A percentile compares a stretch with the other conserved stretches of the same genome.
Conservation (phyloP, 1,284 basidiomycete genomes). For the Microbotryum saponariae region DNA sequence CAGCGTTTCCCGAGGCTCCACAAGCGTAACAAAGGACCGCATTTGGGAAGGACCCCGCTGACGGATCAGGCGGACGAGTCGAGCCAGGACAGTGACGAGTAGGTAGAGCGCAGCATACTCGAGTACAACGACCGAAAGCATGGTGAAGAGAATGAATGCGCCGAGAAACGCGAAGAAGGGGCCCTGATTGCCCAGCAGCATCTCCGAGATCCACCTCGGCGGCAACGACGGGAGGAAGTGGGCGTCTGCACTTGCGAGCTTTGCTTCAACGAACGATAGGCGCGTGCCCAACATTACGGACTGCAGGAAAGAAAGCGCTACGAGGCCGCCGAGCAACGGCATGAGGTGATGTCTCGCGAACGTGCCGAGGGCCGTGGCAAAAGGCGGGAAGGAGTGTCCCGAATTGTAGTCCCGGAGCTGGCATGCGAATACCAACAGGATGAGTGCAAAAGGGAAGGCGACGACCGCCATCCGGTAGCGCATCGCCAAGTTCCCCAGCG, state of each 20-base stretch:
- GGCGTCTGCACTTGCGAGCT: no score
- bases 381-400: constrained; percentile 19
- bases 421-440: constrained; percentile 22
- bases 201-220: constrained; percentile 23
- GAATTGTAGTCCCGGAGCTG: constrained; percentile 24
- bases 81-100: constrained; percentile 9
- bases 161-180: constrained; percentile 18
- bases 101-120: constrained; percentile 14
- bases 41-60: background rate
- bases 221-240: background rate
- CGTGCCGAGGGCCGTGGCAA: constrained; percentile 11
- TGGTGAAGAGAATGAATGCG: constrained; percentile 19
- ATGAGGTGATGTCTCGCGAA: constrained; percentile 12
- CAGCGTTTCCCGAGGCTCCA: constrained; percentile 10
- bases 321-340: constrained; percentile 8
- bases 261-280: background rate
- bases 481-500: constrained; percentile 24
- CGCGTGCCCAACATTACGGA: constrained; percentile 12
- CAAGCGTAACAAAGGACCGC: background rate
- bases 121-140: constrained; percentile 11
- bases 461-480: constrained; percentile 33
- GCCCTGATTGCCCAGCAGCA: constrained; percentile 28
- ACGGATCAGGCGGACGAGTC: background rate
- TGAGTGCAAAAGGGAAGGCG: constrained; percentile 30
- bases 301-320: constrained; percentile 15